A percentile compares a stretch with the other conserved stretches of the same genome.
phyloP scores from a whole-genome alignment of 2,329 filamentous ascomycete species.

The Emericellopsis cladophorae region DNA sequence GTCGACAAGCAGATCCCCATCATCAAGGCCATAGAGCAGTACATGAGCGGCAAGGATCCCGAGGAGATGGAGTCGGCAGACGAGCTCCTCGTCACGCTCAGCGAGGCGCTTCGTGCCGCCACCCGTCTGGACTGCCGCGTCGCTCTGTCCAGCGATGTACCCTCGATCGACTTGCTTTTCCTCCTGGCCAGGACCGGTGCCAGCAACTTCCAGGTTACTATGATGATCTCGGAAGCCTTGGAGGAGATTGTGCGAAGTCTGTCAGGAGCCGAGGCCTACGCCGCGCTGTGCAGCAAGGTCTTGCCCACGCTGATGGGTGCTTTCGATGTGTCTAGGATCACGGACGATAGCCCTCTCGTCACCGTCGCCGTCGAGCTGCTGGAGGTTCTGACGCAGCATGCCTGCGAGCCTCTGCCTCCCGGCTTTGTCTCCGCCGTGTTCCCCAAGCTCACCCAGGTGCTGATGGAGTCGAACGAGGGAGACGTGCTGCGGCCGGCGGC shows the following conservation, averaged over 20 bases:
- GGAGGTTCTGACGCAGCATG: constrained; percentile 68
- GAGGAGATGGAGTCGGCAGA: constrained; percentile 78
- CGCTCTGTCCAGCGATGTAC: constrained; percentile 57
- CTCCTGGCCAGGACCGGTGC: constrained; percentile 79
- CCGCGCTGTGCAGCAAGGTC: constrained; percentile 71
- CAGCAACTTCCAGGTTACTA: constrained; percentile 79
- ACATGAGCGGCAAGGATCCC: constrained; percentile 68
- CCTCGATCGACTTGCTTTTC: constrained; percentile 75
- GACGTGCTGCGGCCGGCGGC: constrained; percentile 81
- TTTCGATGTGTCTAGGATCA: constrained; percentile 78
- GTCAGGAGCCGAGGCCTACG: constrained; percentile 56
- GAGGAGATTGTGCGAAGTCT: constrained; percentile 71
- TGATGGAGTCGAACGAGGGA: constrained; percentile 76
- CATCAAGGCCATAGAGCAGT: constrained; percentile 54
- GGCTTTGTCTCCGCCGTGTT: constrained; percentile 78
- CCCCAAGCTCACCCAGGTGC: constrained; percentile 72
- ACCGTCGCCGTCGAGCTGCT: constrained; percentile 77
- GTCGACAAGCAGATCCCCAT: constrained; percentile 47
- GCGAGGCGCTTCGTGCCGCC: constrained; percentile 72
- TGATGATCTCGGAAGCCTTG: constrained; percentile 80
- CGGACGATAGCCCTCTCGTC: constrained; percentile 71
- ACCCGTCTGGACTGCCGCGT: constrained; percentile 70
- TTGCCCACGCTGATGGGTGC: constrained; percentile 79
- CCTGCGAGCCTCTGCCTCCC: constrained; percentile 70
- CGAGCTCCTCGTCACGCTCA: constrained; percentile 80